Base-by-base conservation (phyloP, 768 basidiomycete species). In the Rhizopogon rudus region DNA sequence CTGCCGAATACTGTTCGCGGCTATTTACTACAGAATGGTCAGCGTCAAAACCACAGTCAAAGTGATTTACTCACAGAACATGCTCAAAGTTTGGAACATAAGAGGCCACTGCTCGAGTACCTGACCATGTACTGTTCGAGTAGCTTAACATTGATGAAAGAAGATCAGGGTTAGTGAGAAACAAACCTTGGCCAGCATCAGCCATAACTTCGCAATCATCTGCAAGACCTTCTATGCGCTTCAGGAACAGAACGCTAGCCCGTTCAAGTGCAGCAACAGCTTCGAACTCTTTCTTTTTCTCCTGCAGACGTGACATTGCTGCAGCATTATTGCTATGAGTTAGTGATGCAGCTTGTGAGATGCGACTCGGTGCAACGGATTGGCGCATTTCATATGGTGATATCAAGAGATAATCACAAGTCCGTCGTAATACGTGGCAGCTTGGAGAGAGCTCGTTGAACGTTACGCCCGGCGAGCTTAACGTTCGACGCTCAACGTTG, bases 271-370 rank as follows among this genome's bases (percentile, higher is more conserved):
- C 88, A 20, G 81, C 77, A 22, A 90, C 86, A 0, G 86, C 87
- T 52, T 89, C 88, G 55, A 75, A 81, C 67, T 91, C 89, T 64
- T 88, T 91, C 74, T 88, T 90, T 74, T 91, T 91, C 63, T 91
- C 88, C 2, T 77, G 52, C 44, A 88, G 77, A 60, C 84, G 85
- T n/a, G 81, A 75, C 2, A 73, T 55, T 1, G 82, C 77, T 1
- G 81, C 81, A 3, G 81, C 73, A 49, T 74, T 77, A 41, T 74
- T 73, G 6, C 71, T 68, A 37, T 77, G 71, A 16, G 55, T 40
- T 52, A 54, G 71, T 66, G 37, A 72, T 40, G 74, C 63, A 6
- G 71, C 72, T 59, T 83, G 79, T 10, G 81, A 82, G 16, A 72
- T 74, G 44, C 82, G 81, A 61, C 62, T 74, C 1, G 78, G 72